A percentile compares a stretch with the other conserved stretches of the same genome.
Conservation (phyloP, 495 filamentous ascomycete genomes). For the Diplogelasinospora grovesii region DNA sequence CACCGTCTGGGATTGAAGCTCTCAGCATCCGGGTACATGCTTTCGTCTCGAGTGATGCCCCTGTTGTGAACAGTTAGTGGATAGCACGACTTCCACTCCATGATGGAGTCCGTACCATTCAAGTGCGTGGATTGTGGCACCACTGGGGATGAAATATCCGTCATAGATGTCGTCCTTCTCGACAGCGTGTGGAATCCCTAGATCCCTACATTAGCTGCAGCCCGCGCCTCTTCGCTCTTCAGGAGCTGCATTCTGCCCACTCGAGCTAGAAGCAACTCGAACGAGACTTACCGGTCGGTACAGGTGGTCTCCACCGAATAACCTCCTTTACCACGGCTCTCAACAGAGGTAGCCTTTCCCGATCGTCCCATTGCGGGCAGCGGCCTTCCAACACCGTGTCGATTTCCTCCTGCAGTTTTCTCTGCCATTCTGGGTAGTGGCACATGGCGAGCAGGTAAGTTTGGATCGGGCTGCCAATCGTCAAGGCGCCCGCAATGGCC, state of each 20-base stretch:
- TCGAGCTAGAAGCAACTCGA: background rate
- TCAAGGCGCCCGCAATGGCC: constrained; percentile 43
- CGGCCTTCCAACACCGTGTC: constrained; percentile 41
- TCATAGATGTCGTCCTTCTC: constrained; percentile 50
- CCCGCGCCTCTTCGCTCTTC: too few relatives aligned
- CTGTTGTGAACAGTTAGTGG: too few relatives aligned
- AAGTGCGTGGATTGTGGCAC: constrained; percentile 51
- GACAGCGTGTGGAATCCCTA: constrained; percentile 47
- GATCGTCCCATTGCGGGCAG: constrained; percentile 44
- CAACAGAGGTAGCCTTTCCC: constrained; percentile 39
- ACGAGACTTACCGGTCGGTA: constrained; percentile 38
- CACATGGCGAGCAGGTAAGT: constrained; percentile 54
- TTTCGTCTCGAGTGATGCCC: constrained; percentile 55
- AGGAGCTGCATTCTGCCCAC: background rate
- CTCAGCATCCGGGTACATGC: constrained; percentile 54
- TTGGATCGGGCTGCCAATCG: constrained; percentile 47
- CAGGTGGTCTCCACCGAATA: constrained; percentile 52
- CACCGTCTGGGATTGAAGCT: constrained; percentile 50
- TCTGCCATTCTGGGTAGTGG: constrained; percentile 51
- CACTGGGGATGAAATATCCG: constrained; percentile 49
- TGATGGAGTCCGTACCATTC: constrained; percentile 44
- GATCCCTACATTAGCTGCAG: background rate
- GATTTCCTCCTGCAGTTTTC: constrained; percentile 48
- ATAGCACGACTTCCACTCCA: too few relatives aligned
- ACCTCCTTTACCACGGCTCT: constrained; percentile 56